Conservation (phyloP, 2,329 filamentous ascomycete species). For the Alternaria novae-zelandiae region DNA sequence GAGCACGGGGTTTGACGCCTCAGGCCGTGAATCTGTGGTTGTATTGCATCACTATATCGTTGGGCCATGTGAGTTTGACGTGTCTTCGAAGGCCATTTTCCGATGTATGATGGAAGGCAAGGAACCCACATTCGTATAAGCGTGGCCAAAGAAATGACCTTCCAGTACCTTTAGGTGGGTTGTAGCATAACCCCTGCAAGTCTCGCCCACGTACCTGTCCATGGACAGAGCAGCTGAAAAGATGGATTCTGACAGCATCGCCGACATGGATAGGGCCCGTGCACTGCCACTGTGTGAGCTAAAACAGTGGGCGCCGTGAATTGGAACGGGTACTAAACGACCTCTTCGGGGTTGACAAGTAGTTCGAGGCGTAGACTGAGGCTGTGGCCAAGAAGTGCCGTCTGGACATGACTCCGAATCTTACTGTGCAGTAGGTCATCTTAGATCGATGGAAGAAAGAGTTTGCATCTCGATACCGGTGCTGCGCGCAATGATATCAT, state of each 20-base stretch:
- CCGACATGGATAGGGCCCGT: conserved; percentile 1
- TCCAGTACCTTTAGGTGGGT: neutral
- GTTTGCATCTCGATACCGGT: neutral
- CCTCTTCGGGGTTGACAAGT: neutral
- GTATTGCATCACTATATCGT: neutral
- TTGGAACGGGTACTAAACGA: neutral
- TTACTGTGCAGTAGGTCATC: neutral
- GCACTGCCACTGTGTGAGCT: neutral
- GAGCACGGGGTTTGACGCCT: neutral
- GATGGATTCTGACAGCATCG: neutral
- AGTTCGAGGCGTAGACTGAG: conserved; percentile 1
- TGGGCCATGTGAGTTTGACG: neutral
- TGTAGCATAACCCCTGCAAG: neutral
- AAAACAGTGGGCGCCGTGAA: neutral
- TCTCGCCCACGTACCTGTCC: neutral
- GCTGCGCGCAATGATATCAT: neutral
- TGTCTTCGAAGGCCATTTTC: neutral
- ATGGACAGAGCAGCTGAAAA: neutral
- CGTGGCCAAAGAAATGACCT: neutral
- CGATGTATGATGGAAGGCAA: neutral
- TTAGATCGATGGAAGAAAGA: neutral
- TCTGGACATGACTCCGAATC: neutral
- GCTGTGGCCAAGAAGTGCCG: neutral
- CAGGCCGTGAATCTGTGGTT: neutral
- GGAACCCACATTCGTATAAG: neutral